Evolutionary conservation across 495 filamentous ascomycete species (phyloP).

Genomic region (Cryomyces antarcticus): DNA sequence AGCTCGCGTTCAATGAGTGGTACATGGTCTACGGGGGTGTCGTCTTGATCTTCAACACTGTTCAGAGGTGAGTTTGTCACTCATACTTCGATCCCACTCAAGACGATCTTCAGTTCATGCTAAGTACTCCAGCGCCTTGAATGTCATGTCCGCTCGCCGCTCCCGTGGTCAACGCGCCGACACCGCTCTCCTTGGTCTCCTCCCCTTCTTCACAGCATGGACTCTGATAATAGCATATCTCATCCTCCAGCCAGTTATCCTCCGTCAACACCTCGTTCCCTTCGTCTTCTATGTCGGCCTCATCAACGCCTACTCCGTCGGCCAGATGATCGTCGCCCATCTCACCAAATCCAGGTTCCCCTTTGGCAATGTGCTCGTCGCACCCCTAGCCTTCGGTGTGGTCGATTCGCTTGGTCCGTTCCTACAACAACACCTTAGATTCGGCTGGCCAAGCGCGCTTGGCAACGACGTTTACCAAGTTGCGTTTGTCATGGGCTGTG

Average conservation of each 20-base stretch:
- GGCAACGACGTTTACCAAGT: slow-evolving; percentile 60
- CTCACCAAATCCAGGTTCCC: slow-evolving; percentile 70
- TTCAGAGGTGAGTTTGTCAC: slow-evolving; percentile 26
- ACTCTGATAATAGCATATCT: slow-evolving; percentile 54
- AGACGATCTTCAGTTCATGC: no score
- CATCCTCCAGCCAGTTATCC: slow-evolving; percentile 62
- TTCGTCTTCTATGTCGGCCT: slow-evolving; percentile 74
- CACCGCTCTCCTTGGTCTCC: slow-evolving; percentile 56
- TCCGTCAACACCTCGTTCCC: slow-evolving; percentile 62
- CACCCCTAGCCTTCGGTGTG: slow-evolving; percentile 48
- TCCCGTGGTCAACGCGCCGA: slow-evolving; percentile 47
- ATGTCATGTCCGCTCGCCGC: slow-evolving; percentile 64
- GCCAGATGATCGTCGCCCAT: slow-evolving; percentile 86
- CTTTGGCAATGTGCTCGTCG: slow-evolving; percentile 60
- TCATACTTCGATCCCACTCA: no score
- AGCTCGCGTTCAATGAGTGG: slow-evolving; percentile 73
- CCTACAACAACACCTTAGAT: slow-evolving; percentile 32
- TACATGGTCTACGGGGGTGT: slow-evolving; percentile 79
- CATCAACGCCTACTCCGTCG: slow-evolving; percentile 83
- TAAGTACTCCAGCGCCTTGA: slow-evolving; percentile 34
- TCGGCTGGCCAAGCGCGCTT: slow-evolving; percentile 65
- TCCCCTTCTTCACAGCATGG: slow-evolving; percentile 63
- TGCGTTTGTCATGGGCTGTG: slow-evolving; percentile 63
- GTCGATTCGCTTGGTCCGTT: slow-evolving; percentile 57
- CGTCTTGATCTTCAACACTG: slow-evolving; percentile 66